These are phyloP conservation scores for Saussurea involucrata DNA, from an alignment of 129 eudicot species.

Conservation along the genomic window DNA sequence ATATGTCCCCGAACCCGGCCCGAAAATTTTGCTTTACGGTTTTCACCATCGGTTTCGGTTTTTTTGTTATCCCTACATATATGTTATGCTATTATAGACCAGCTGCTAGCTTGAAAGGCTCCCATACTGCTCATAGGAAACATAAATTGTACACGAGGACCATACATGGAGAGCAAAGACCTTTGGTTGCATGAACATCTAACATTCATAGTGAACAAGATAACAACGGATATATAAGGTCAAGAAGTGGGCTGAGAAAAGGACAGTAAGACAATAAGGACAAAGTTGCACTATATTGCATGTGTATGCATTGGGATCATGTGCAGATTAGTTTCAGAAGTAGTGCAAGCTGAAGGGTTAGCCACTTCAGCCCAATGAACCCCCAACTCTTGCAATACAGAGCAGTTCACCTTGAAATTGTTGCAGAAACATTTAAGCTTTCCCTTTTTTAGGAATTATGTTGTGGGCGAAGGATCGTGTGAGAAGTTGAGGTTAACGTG, in stretches of 20 bases:
- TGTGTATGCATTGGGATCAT: background rate
- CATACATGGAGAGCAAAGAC: background rate
- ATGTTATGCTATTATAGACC: background rate
- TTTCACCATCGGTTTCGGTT: too few species aligned
- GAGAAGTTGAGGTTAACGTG: too few species aligned
- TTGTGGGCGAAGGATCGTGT: too few species aligned
- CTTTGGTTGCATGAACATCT: background rate
- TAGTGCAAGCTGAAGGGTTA: background rate
- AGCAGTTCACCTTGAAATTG: background rate
- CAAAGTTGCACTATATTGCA: background rate
- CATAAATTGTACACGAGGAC: background rate
- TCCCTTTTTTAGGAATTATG: background rate
- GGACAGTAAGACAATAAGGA: background rate
- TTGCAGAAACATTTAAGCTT: background rate
- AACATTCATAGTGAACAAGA: background rate
- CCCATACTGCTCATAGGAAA: background rate
- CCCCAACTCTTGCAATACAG: background rate
- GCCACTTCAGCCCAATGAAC: background rate
- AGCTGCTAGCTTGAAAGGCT: background rate
- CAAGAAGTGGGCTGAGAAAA: background rate
- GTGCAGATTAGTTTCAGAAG: background rate
- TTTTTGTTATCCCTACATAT: too few species aligned
- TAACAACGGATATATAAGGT: background rate
- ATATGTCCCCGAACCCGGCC: too few species aligned
- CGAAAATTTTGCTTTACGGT: too few species aligned